These are phyloP conservation scores for Dothistroma septosporum DNA, from an alignment of 2,329 filamentous ascomycete genomes.

Conservation along the genomic window DNA sequence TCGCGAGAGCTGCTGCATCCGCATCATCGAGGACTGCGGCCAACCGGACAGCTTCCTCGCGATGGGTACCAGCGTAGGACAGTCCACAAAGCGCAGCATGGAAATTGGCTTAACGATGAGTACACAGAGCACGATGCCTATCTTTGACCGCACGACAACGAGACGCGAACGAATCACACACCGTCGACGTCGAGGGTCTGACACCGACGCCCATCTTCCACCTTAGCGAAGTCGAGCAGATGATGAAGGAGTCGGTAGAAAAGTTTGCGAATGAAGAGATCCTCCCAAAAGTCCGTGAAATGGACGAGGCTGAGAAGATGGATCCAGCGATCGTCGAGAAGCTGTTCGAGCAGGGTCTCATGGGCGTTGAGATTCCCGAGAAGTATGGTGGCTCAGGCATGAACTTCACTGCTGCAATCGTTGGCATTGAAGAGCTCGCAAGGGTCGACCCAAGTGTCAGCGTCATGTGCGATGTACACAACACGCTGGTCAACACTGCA, in stretches of 20 bases:
- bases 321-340: conserved; percentile 83
- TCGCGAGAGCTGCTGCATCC: conserved; percentile 30
- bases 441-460: conserved; percentile 91
- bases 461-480: conserved; percentile 95
- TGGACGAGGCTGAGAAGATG: conserved; percentile 97
- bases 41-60: conserved; percentile 17
- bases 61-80: conserved; percentile 17
- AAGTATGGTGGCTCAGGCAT: conserved; percentile 95
- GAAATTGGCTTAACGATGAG: background rate
- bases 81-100: background rate
- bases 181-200: conserved; percentile 64
- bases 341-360: conserved; percentile 93
- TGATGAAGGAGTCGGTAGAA: conserved; percentile 84
- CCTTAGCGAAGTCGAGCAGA: conserved; percentile 79
- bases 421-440: conserved; percentile 94
- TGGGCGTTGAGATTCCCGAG: conserved; percentile 96
- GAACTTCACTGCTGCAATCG: conserved; percentile 96
- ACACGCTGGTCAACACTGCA: conserved; percentile 93
- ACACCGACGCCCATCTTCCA: conserved; percentile 90
- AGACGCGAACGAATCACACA: conserved; percentile 34
- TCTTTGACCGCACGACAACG: conserved; percentile 39
- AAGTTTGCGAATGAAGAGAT: conserved; percentile 90
- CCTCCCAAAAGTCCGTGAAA: conserved; percentile 85
- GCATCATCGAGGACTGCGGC: conserved; percentile 19
- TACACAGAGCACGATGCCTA: conserved; percentile 38